phyloP scores from a whole-genome alignment of 441 rosid genomes.

The Erodium trifolium region DNA sequence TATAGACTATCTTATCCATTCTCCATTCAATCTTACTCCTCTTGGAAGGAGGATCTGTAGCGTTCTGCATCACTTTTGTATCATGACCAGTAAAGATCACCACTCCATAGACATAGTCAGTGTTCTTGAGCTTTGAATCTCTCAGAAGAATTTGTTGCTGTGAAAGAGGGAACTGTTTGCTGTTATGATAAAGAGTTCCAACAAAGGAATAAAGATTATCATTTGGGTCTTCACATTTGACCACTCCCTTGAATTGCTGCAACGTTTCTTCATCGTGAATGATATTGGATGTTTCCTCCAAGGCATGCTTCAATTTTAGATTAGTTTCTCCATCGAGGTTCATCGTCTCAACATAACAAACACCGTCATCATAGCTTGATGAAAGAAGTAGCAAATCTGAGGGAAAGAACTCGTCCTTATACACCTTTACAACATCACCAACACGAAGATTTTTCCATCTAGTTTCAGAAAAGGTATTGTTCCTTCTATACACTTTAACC shows the following conservation, averaged over 20 bases:
- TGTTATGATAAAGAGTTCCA: slow-evolving; percentile 61
- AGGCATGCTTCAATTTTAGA: slow-evolving; percentile 72
- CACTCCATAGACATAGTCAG: slow-evolving; percentile 72
- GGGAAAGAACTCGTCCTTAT: slow-evolving; percentile 82
- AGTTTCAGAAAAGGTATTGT: slow-evolving; percentile 40
- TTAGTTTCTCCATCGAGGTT: slow-evolving; percentile 97
- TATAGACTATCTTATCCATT: slow-evolving; percentile 73
- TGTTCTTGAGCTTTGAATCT: slow-evolving; percentile 85
- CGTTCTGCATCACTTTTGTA: slow-evolving; percentile 89
- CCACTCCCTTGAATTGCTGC: slow-evolving; percentile 47
- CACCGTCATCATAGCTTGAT: slow-evolving; percentile 75
- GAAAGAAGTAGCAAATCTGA: slow-evolving; percentile 86
- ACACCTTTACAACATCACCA: slow-evolving; percentile 77
- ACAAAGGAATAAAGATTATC: slow-evolving; percentile 77
- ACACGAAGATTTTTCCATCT: slow-evolving; percentile 81
- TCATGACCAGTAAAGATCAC: slow-evolving; percentile 88
- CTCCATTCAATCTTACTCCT: slow-evolving; percentile 23
- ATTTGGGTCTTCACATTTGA: slow-evolving; percentile 92
- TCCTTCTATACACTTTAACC: slow-evolving; percentile 50
- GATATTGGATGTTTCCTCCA: slow-evolving; percentile 43
- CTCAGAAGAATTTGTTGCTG: slow-evolving; percentile 92
- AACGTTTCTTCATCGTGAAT: slow-evolving; percentile 51
- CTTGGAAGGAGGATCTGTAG: slow-evolving; percentile 82
- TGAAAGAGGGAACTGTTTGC: slow-evolving; percentile 57
- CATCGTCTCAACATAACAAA: slow-evolving; percentile 94